Conservation (phyloP, 2,329 filamentous ascomycete genomes). For the Bipolaris zeicola region DNA sequence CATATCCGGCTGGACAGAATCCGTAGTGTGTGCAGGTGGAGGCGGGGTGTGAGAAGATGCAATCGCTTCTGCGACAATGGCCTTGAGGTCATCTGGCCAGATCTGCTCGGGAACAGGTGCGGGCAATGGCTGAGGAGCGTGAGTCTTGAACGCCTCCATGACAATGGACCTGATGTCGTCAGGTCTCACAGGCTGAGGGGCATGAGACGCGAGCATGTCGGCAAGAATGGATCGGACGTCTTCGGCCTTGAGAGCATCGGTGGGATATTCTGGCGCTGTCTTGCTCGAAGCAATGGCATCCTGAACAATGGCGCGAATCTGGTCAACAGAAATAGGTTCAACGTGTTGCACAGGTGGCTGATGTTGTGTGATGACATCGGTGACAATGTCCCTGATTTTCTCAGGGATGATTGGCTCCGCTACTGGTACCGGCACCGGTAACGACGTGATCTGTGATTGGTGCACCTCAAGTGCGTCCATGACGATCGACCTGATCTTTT, state of each 20-base stretch:
- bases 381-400: constrained; percentile 66
- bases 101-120: constrained; percentile 37
- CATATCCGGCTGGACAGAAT: constrained; percentile 41
- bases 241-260: constrained; percentile 34
- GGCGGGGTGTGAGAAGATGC: constrained; percentile 29
- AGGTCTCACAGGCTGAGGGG: constrained; percentile 24
- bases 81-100: constrained; percentile 57
- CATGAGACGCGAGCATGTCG: constrained; percentile 28
- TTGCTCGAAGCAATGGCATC: constrained; percentile 64
- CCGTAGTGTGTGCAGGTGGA: constrained; percentile 24
- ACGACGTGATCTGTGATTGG: constrained; percentile 41
- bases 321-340: constrained; percentile 58
- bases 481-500: constrained; percentile 70
- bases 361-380: constrained; percentile 66
- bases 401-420: constrained; percentile 60
- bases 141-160: constrained; percentile 38
- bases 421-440: constrained; percentile 34
- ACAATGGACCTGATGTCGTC: constrained; percentile 37
- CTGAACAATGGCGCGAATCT: constrained; percentile 67
- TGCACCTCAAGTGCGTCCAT: constrained; percentile 67
- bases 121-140: constrained; percentile 34
- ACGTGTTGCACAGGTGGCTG: constrained; percentile 34
- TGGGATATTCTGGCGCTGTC: constrained; percentile 22
- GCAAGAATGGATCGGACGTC: constrained; percentile 36
- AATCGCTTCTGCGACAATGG: constrained; percentile 46